Base-by-base conservation (phyloP, 805 yeast species). In the Sporopachydermia quercuum region DNA sequence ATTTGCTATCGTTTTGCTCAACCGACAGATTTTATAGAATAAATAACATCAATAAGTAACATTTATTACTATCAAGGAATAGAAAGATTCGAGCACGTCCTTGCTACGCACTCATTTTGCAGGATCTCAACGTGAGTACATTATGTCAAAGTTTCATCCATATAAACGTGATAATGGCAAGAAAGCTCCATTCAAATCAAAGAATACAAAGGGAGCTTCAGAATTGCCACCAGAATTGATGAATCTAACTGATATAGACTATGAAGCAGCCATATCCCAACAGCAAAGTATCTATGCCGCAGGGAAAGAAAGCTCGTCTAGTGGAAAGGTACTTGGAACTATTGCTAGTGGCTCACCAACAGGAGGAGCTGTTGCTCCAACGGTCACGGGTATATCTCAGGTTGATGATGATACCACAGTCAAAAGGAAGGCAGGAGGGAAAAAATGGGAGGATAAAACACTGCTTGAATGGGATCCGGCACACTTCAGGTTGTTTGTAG, bases 401-500 rank as follows among this genome's bases (percentile, higher is more conserved):
- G 34, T 38, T 16, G 41, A 39, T 18, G 45, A 16, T 37, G 42
- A 23, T 36, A 44, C 48, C 13, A 65, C 70, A 1, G 71, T 66
- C 5, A 59, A 60, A 36, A 52, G 76, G 36, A 42, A 53, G 3
- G 71, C 58, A 3, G 74, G 74, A 1, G 71, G 71, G 4, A 54
- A 62, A 43, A 55, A 51, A 14, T 70, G 76, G 76, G 60, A 63
- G 30, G 76, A 71, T 43, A 43, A 57, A 3, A 46, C 69, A 2
- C 53, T 70, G 15, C 55, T 63, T 3, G 79, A 71, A 35, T 79
- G 85, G 85, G 70, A 79, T 49, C 83, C 86, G 1, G 58, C 63
- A 14, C 85, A 79, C 47, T 81, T 76, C 56, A 59, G 84, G 19
- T 58, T 81, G 15, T 81, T 81, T 56, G 82, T 81, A 4, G 93